These are phyloP conservation scores for Marsdenia floribunda DNA, from an alignment of 257 asterid species.

Conservation along the genomic window DNA sequence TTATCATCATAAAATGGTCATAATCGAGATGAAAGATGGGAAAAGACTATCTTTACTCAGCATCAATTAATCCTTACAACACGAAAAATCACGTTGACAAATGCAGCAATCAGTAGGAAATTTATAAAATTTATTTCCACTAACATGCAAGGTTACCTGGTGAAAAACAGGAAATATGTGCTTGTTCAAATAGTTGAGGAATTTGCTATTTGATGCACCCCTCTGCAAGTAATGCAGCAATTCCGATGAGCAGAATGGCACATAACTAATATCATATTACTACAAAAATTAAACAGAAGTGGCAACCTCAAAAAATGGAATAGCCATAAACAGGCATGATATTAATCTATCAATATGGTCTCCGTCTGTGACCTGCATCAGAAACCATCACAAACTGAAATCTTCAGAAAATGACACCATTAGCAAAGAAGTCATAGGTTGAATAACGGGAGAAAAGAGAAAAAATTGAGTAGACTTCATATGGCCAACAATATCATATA, in stretches of 20 bases:
- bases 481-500: background rate
- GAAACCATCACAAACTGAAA: conserved; percentile 9
- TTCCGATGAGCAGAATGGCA: conserved; percentile 22
- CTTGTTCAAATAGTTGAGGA: conserved; percentile 69
- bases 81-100: background rate
- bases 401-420: background rate
- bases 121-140: background rate
- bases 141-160: conserved; percentile 38
- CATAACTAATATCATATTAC: conserved; percentile 11
- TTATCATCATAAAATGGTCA: background rate
- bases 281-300: conserved; percentile 16
- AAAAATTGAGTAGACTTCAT: background rate
- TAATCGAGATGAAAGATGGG: background rate
- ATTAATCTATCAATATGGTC: conserved; percentile 84
- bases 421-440: background rate
- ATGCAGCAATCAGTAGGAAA: background rate
- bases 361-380: conserved; percentile 73
- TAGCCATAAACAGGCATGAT: conserved; percentile 77
- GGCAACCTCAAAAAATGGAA: conserved; percentile 80
- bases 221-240: conserved; percentile 48
- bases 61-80: background rate
- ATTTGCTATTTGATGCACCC: conserved; percentile 95
- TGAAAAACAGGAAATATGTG: conserved; percentile 82
- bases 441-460: background rate
- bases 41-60: background rate